Percentiles rank a stretch among this genome's conserved stretches.
phyloP scores from a whole-genome alignment of 129 eudicot species.

The Flaveria robusta region DNA sequence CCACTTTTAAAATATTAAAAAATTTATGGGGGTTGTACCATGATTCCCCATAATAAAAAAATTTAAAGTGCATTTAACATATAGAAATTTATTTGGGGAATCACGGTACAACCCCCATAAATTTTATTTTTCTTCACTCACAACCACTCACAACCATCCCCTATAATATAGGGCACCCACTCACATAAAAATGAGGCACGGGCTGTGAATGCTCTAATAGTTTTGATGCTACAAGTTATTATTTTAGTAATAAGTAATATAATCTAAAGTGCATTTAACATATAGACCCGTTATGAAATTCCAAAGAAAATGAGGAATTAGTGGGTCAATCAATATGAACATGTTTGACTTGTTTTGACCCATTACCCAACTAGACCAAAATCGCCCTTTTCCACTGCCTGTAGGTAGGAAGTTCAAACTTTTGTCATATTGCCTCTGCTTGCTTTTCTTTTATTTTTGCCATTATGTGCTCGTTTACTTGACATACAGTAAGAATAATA shows the following conservation, averaged over 20 bases:
- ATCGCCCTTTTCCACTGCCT: not conserved
- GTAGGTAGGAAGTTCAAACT: not conserved
- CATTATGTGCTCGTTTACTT: not conserved
- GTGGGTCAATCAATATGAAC: not conserved
- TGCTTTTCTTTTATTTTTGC: conserved; percentile 6
- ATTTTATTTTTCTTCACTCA: too few relatives aligned
- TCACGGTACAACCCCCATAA: too few relatives aligned
- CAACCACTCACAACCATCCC: too few relatives aligned
- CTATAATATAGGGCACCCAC: too few relatives aligned
- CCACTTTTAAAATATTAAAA: too few relatives aligned
- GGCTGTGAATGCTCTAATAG: too few relatives aligned
- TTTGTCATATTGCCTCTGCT: conserved; percentile 3
- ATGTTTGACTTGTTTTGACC: not conserved
- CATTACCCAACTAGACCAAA: not conserved
- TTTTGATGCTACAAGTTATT: conserved; percentile 11
- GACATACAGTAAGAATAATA: not conserved
- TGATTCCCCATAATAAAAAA: too few relatives aligned
- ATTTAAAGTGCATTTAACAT: too few relatives aligned
- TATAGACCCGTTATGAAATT: not conserved
- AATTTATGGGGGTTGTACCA: too few relatives aligned
- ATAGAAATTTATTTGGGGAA: too few relatives aligned
- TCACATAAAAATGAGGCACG: too few relatives aligned
- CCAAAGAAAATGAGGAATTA: not conserved
- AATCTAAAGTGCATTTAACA: not conserved
- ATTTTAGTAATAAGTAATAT: not conserved